These are phyloP conservation scores for Trichosanthes cucumerina DNA, from an alignment of 306 rosid genomes.

Conservation along the genomic window DNA sequence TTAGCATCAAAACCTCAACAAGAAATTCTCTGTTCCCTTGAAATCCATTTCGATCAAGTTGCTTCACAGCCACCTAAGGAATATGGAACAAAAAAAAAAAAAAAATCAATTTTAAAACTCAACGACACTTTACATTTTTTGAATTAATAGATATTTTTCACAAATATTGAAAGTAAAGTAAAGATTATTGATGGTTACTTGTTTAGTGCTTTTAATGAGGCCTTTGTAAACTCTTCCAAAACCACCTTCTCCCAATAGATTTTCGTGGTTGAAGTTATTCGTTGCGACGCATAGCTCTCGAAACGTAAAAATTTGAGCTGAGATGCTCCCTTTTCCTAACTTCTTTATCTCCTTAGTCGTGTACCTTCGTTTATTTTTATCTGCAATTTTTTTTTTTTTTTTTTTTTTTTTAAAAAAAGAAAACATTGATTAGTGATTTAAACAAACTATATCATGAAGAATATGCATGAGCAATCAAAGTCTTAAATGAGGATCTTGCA, in stretches of 20 bases:
- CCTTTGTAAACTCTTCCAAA: slow-evolving; percentile 85
- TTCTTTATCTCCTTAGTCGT: slow-evolving; percentile 39
- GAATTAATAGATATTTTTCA: background rate
- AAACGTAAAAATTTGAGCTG: slow-evolving; percentile 42
- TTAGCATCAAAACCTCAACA: slow-evolving; percentile 55
- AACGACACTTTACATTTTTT: too few relatives aligned
- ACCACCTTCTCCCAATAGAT: slow-evolving; percentile 82
- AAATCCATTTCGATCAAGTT: slow-evolving; percentile 38
- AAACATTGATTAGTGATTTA: background rate
- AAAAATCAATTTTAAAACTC: too few relatives aligned
- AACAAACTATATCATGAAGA: background rate
- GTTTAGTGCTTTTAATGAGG: slow-evolving; percentile 25
- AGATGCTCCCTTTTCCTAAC: slow-evolving; percentile 52
- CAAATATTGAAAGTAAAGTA: background rate
- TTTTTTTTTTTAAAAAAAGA: background rate
- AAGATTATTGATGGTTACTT: slow-evolving; percentile 36
- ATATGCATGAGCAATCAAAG: background rate
- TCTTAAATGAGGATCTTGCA: background rate
- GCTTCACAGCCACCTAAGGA: slow-evolving; percentile 45
- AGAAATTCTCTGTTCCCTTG: slow-evolving; percentile 71
- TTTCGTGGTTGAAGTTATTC: slow-evolving; percentile 41
- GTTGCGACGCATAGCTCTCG: slow-evolving; percentile 64
- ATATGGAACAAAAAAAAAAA: too few relatives aligned
- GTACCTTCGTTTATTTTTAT: slow-evolving; percentile 30
- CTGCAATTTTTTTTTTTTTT: slow-evolving; percentile 11